These are phyloP conservation scores for Penicillium coffeae DNA, from an alignment of 495 filamentous ascomycete genomes.

Conservation along the genomic window DNA sequence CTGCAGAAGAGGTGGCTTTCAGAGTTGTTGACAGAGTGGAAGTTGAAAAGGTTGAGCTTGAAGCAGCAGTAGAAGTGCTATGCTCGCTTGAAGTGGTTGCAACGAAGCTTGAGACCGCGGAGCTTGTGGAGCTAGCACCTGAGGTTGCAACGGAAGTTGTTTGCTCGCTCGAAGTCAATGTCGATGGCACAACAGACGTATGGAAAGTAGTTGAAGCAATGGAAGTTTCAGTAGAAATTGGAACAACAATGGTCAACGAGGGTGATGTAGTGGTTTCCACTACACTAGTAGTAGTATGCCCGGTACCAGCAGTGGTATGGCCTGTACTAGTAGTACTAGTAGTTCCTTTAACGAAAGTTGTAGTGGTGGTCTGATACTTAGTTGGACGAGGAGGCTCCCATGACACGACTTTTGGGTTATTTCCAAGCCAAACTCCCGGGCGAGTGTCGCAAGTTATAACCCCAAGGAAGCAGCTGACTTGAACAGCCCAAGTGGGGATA, in stretches of 20 bases:
- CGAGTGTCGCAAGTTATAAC: conserved; percentile 39
- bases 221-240: neutral
- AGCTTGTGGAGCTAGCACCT: neutral
- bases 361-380: conserved; percentile 12
- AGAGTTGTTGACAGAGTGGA: neutral
- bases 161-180: too few species aligned
- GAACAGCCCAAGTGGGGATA: conserved; percentile 23
- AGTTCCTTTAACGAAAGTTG: conserved; percentile 3
- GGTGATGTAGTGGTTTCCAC: too few species aligned
- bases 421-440: conserved; percentile 24
- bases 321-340: conserved; percentile 5
- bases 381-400: conserved; percentile 20
- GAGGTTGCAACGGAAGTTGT: too few species aligned
- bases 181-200: too few species aligned
- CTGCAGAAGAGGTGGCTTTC: conserved; percentile 5
- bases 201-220: conserved; percentile 7
- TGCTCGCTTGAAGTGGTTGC: conserved; percentile 1
- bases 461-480: conserved; percentile 31
- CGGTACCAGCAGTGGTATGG: conserved; percentile 2
- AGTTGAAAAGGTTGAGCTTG: conserved; percentile 2
- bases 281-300: neutral
- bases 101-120: neutral
- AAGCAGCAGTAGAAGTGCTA: conserved; percentile 1
- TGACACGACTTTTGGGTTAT: conserved; percentile 22
- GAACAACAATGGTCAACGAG: neutral